Percentiles rank a stretch among this genome's conserved stretches.
Evolutionary conservation across 1,139 yeast species (phyloP).

Genomic region (Pichia sp.): DNA sequence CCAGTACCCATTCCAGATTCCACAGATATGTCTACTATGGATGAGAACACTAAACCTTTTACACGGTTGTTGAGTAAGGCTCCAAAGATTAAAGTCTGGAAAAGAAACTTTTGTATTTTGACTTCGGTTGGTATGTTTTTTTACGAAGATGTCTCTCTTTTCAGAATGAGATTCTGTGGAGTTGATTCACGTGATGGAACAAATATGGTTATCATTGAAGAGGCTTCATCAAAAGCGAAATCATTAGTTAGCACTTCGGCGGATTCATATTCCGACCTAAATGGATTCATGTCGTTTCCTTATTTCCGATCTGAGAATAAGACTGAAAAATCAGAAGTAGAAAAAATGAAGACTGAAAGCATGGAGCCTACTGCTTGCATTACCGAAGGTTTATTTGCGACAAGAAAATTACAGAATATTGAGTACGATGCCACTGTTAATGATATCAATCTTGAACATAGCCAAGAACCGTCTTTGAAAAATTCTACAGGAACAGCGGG

Average conservation of each 20-base stretch:
- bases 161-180: slow-evolving; percentile 20
- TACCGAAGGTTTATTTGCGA: slow-evolving; percentile 28
- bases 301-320: slow-evolving; percentile 8
- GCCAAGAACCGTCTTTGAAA: no score
- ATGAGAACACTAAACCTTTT: neutral
- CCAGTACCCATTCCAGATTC: slow-evolving; percentile 4
- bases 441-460: neutral
- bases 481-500: no score
- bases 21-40: neutral
- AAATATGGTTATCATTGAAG: slow-evolving; percentile 22
- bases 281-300: slow-evolving; percentile 4
- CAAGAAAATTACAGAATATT: slow-evolving; percentile 18
- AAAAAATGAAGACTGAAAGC: slow-evolving; percentile 9
- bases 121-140: slow-evolving; percentile 38
- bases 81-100: slow-evolving; percentile 28
- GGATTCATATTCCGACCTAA: neutral
- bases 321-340: slow-evolving; percentile 1
- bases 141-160: slow-evolving; percentile 28
- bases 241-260: neutral
- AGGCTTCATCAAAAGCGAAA: slow-evolving; percentile 13
- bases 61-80: neutral
- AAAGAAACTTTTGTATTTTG: slow-evolving; percentile 32
- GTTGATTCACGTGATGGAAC: slow-evolving; percentile 4
- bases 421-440: slow-evolving; percentile 19
- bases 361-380: slow-evolving; percentile 20